Conservation (phyloP, 257 asterid species). For the Ilex asprella region DNA sequence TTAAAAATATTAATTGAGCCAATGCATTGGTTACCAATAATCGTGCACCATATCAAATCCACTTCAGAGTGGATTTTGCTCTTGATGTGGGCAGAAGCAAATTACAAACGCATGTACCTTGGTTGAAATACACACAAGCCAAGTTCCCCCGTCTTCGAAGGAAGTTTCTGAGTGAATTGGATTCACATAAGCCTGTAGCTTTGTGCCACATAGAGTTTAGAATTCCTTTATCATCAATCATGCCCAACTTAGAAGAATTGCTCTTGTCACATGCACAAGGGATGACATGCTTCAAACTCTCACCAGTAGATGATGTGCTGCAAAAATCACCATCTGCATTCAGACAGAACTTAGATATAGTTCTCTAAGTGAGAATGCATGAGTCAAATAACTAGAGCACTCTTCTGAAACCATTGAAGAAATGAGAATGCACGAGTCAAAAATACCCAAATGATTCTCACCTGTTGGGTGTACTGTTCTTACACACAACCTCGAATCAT, state of each 20-base stretch:
- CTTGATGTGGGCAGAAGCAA: not conserved
- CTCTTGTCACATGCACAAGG: constrained; percentile 33
- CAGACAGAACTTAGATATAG: not conserved
- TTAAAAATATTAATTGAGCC: not conserved
- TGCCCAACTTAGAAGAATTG: constrained; percentile 26
- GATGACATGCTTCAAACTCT: constrained; percentile 53
- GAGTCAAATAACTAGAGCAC: too few species aligned
- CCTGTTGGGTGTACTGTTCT: constrained; percentile 47
- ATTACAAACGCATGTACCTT: constrained; percentile 35
- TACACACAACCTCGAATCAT: constrained; percentile 37
- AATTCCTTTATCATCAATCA: constrained; percentile 31
- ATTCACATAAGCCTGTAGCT: constrained; percentile 45
- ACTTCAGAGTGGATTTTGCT: not conserved
- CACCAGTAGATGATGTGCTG: constrained; percentile 65
- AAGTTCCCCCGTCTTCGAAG: constrained; percentile 60
- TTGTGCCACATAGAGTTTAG: constrained; percentile 57
- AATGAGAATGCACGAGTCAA: not conserved
- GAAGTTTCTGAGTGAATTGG: constrained; percentile 51
- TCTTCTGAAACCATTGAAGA: not conserved
- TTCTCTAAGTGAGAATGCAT: not conserved
- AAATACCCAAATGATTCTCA: constrained; percentile 15
- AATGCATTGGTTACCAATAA: not conserved
- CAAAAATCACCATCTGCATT: constrained; percentile 53
- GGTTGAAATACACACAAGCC: constrained; percentile 43
- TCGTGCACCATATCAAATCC: not conserved